Evolutionary conservation across 352 stramenopile genomes (phyloP), one percentile per base, ranked within the genome.

Genomic region (Phytophthora sansomeana): DNA sequence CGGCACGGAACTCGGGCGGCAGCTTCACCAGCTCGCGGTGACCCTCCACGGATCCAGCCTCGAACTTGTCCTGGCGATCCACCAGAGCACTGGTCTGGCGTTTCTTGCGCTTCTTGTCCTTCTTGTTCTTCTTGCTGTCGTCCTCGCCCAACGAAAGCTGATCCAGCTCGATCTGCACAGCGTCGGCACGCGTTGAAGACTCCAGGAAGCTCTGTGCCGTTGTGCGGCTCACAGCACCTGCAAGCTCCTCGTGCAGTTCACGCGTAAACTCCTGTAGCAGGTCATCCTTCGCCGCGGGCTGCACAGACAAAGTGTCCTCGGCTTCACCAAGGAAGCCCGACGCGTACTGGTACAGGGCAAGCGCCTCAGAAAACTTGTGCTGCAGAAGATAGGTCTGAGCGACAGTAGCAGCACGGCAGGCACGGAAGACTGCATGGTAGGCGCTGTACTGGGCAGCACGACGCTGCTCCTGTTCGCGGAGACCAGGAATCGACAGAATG

Each of bases 341-440:
- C 26, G 85, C 83, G 54, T 91, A 88, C 47, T 93, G 83, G 68
- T 89, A 93, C 39, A 95, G 63, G 36, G 85, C 74, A 21, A 91
- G 58, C 19, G 83, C 81, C 49, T 93, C 85, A 0, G 83, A 55
- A 53, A 90, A 95, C 64, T 91, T 86, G 60, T 80, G 71, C 50
- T 85, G 69, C 10, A 83, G 59, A 6, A 90, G 52, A 54, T 95
- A 93, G 16, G 83, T 77, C 58, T 91, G 85, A 2, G 83, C 85
- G 32, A 92, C 74, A 29, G 80, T 89, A 6, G 77, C 61, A 5
- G 80, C 78, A 38, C 85, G 85, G 21, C 90, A 83, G 0, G 87
- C 71, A 58, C 83, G 80, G 65, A 95, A 91, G 14, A 92, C 57
- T 0, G 79, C 74, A 49, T 89, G 74, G 59, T 93, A 91, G n/a